Conservation (phyloP, 805 yeast genomes). For the Torulaspora maleeae region DNA sequence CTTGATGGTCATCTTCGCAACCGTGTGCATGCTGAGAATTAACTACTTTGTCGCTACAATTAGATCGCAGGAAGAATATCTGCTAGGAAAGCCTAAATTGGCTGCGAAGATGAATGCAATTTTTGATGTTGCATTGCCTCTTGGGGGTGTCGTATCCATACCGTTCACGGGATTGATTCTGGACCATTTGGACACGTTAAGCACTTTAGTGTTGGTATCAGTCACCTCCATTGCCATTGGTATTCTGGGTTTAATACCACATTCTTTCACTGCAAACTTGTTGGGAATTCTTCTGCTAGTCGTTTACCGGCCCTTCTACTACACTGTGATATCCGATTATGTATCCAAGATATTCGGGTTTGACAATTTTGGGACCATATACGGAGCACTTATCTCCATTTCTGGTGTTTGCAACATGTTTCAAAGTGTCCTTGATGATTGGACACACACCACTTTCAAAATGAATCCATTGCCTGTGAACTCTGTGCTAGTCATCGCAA, state of each 20-base stretch:
- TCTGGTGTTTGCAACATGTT: conserved; percentile 76
- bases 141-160: conserved; percentile 82
- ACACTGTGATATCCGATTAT: conserved; percentile 88
- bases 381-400: conserved; percentile 77
- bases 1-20: conserved; percentile 71
- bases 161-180: conserved; percentile 80
- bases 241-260: conserved; percentile 57
- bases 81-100: conserved; percentile 47
- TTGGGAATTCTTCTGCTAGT: conserved; percentile 69
- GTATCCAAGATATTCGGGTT: conserved; percentile 92
- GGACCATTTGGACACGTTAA: conserved; percentile 65
- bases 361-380: conserved; percentile 85
- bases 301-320: conserved; percentile 83
- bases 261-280: conserved; percentile 45
- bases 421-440: conserved; percentile 63
- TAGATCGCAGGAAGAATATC: conserved; percentile 71
- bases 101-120: conserved; percentile 63
- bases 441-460: conserved; percentile 62
- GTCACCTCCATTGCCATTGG: conserved; percentile 61
- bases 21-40: conserved; percentile 85
- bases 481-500: conserved; percentile 46
- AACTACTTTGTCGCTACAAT: conserved; percentile 92
- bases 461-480: conserved; percentile 83
- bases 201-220: conserved; percentile 50
- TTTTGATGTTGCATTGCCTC: conserved; percentile 81